Evolutionary conservation across 352 stramenopile species (phyloP), one percentile per base, ranked within the genome.

Genomic region (Blastocystis sp.): DNA sequence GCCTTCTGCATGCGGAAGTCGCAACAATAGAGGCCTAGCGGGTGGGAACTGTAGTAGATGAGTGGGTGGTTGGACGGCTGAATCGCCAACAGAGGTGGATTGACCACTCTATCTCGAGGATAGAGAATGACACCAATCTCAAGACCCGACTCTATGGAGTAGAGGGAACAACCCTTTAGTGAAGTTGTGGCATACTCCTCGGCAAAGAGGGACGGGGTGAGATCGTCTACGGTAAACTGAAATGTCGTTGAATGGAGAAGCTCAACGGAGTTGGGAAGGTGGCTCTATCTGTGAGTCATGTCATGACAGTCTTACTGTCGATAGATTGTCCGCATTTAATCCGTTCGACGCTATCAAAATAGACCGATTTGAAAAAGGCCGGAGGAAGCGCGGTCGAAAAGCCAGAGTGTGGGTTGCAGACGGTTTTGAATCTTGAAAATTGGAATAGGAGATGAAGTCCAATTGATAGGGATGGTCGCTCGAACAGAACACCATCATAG

Each of bases 21-120:
- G n/a, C 69, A 81, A 11, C 54, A 16, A 44, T 32, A 57, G 18
- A 81, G n/a, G 6, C 69, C 69, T 21, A 63, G 9, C 63, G 46
- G 44, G 44, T 81, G 69, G 4, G 69, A 81, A 46, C 9, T 16
- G 42, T 81, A 81, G 16, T 81, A 81, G n/a, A 81, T 21, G 32
- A 81, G 48, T 1, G 69, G 69, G 24, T 64, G 46, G 8, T 48
- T 63, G 7, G 69, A 81, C 29, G 36, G n/a, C 29, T 81, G 69
- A 9, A 64, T 27, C 18, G 44, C 61, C 1, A 49, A 8, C n/a
- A 21, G 16, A 34, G 34, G 36, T 24, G 69, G 42, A 8, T 81
- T 48, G 29, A 81, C 27, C 24, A 64, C 14, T 4, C 27, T 29
- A 36, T 40, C 48, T 4, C n/a, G 14, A 27, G 69, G 53, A 44